Evolutionary conservation across 805 yeast species (phyloP).

Genomic region (Kazachstania taianensis): DNA sequence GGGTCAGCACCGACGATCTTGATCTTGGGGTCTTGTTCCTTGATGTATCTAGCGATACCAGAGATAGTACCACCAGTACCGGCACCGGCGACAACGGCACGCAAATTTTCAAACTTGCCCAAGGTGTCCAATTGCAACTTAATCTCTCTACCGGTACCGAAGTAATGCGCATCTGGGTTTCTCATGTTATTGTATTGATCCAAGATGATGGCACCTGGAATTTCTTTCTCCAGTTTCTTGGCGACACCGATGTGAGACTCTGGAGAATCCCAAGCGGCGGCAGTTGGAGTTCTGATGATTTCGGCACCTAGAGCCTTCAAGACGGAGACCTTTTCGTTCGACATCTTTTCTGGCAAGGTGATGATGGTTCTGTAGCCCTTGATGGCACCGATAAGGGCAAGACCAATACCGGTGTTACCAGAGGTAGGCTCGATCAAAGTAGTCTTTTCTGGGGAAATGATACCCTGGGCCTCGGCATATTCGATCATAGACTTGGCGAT

Average conservation of each 20-base stretch:
- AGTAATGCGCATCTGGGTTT: conserved; percentile 78
- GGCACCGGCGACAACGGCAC: conserved; percentile 79
- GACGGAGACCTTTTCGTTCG: conserved; percentile 81
- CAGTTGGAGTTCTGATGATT: conserved; percentile 83
- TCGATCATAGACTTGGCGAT: conserved; percentile 81
- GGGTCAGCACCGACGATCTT: conserved; percentile 77
- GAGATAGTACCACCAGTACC: conserved; percentile 91
- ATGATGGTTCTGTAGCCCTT: conserved; percentile 80
- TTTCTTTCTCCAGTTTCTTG: conserved; percentile 64
- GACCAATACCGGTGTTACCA: conserved; percentile 87
- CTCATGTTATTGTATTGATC: conserved; percentile 74
- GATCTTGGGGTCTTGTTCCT: conserved; percentile 55
- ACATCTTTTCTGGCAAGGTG: conserved; percentile 86
- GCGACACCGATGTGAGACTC: conserved; percentile 90
- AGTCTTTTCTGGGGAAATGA: conserved; percentile 67
- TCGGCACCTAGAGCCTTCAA: conserved; percentile 86
- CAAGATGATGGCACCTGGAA: conserved; percentile 73
- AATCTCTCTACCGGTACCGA: conserved; percentile 77
- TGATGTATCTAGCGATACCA: conserved; percentile 69
- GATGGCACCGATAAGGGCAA: conserved; percentile 80
- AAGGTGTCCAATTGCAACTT: conserved; percentile 57
- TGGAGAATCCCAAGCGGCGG: conserved; percentile 88
- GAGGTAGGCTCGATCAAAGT: conserved; percentile 84
- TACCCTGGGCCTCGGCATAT: conserved; percentile 69
- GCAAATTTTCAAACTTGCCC: conserved; percentile 42